phyloP scores from a whole-genome alignment of 2,329 filamentous ascomycete species.

The Paraphoma sp. region DNA sequence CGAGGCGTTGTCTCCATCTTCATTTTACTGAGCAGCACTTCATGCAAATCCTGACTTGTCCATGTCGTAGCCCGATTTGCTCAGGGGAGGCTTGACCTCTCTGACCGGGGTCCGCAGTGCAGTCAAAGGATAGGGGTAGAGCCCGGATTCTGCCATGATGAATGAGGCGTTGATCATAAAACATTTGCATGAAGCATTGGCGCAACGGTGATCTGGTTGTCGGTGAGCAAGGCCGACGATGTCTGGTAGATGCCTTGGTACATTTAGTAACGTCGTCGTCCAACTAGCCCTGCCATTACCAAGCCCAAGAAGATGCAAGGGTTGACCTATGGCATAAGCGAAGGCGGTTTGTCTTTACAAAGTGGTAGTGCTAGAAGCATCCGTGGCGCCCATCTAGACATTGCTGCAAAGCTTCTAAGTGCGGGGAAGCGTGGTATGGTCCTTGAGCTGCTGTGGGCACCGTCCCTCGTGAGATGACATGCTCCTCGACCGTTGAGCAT shows the following conservation, averaged over 20 bases:
- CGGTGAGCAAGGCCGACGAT: conserved; percentile 7
- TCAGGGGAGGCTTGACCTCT: not conserved
- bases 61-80: conserved; percentile 1
- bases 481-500: not conserved
- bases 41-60: not conserved
- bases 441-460: not conserved
- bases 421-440: not conserved
- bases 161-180: not conserved
- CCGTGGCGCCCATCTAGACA: not conserved
- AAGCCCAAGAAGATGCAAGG: conserved; percentile 1
- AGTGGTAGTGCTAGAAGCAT: not conserved
- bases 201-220: not conserved
- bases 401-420: not conserved
- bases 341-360: not conserved
- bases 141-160: not conserved
- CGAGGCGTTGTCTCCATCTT: not conserved
- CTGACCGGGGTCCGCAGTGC: not conserved
- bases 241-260: not conserved
- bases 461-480: not conserved
- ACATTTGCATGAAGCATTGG: not conserved
- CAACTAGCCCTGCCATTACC: conserved; percentile 8
- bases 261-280: not conserved
- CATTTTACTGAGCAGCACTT: not conserved
- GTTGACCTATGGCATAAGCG: not conserved
- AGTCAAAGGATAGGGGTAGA: not conserved